Conservation (phyloP, 1,284 basidiomycete species). For the Ustilago tritici region DNA sequence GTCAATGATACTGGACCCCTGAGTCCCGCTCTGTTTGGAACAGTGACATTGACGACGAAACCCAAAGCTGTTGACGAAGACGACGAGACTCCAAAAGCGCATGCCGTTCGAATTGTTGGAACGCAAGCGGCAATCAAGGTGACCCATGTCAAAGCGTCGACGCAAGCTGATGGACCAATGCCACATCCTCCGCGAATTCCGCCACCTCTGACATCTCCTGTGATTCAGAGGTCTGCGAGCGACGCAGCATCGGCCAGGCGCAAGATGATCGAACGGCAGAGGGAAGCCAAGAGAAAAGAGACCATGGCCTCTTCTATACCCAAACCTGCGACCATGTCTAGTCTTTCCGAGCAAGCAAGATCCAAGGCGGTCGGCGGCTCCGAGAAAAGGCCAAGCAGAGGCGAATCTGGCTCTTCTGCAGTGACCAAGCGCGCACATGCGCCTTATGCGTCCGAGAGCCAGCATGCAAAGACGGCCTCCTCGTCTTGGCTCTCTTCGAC, state of each 20-base stretch:
- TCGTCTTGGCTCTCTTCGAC: constrained; percentile 48
- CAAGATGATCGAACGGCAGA: constrained; percentile 53
- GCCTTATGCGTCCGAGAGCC: constrained; percentile 8
- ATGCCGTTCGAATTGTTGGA: constrained; percentile 33
- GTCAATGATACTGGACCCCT: constrained; percentile 26
- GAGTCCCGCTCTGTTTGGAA: constrained; percentile 33
- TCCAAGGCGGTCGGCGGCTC: background rate
- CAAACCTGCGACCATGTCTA: constrained; percentile 22
- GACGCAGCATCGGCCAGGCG: constrained; percentile 41
- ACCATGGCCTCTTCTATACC: constrained; percentile 35
- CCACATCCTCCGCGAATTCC: background rate
- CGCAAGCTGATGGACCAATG: background rate
- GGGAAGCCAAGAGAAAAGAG: constrained; percentile 48
- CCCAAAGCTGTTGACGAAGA: background rate
- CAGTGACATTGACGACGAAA: background rate
- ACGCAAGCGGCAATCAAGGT: constrained; percentile 28
- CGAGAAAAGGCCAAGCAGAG: background rate
- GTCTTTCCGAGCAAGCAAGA: constrained; percentile 13
- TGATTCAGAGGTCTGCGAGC: constrained; percentile 32
- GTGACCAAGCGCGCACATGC: constrained; percentile 1
- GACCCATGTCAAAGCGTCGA: constrained; percentile 18
- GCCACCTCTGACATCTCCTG: constrained; percentile 11
- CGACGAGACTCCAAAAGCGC: constrained; percentile 43
- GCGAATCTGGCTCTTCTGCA: background rate
- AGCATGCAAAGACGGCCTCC: constrained; percentile 38